Evolutionary conservation across 768 basidiomycete species (phyloP).

Genomic region (Pholiota molesta): DNA sequence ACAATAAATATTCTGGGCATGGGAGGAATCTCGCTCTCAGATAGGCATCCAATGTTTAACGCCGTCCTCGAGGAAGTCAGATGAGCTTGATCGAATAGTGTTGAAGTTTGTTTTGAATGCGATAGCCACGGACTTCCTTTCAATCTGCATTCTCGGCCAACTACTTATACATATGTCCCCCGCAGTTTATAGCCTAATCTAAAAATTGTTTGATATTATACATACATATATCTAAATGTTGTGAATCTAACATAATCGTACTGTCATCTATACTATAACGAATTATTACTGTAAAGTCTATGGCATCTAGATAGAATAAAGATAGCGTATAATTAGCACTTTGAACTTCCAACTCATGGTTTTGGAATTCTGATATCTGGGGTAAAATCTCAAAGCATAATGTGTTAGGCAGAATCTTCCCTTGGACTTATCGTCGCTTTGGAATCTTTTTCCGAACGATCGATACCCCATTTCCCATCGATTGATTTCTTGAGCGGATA

Average conservation of each 20-base stretch:
- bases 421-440: neutral
- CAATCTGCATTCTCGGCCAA: too few relatives aligned
- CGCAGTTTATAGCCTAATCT: too few relatives aligned
- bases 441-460: slow-evolving; percentile 10
- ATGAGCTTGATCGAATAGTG: neutral
- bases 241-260: neutral
- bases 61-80: neutral
- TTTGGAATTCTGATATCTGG: neutral
- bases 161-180: too few relatives aligned
- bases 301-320: neutral
- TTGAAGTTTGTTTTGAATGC: neutral
- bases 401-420: neutral
- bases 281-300: neutral
- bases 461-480: slow-evolving; percentile 20
- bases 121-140: neutral
- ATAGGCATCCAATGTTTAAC: neutral
- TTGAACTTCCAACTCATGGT: neutral
- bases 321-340: neutral
- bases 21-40: neutral
- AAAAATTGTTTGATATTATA: too few relatives aligned
- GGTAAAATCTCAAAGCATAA: neutral
- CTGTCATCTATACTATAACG: neutral
- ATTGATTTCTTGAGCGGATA: slow-evolving; percentile 13
- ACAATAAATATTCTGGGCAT: neutral
- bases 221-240: neutral